phyloP scores from a whole-genome alignment of 805 yeast species.

The Candida tallmaniae region DNA sequence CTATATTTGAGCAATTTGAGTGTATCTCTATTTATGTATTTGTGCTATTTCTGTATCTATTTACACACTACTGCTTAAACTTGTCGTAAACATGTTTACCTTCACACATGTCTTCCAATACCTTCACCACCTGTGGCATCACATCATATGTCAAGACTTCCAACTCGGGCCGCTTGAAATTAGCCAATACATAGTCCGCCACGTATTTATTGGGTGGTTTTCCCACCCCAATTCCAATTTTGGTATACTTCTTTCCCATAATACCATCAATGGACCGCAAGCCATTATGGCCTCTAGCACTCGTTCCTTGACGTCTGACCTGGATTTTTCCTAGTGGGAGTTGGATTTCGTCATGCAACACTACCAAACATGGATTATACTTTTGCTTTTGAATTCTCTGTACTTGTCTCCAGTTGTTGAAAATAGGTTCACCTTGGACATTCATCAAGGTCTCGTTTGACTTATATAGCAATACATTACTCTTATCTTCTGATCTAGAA shows the following conservation, averaged over 20 bases:
- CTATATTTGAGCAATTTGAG: no score
- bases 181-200: conserved; percentile 63
- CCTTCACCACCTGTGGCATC: conserved; percentile 23
- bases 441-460: conserved; percentile 67
- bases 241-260: conserved; percentile 52
- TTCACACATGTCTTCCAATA: conserved; percentile 1
- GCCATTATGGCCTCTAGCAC: conserved; percentile 85
- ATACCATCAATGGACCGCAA: conserved; percentile 50
- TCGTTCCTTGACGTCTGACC: conserved; percentile 53
- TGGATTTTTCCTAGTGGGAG: conserved; percentile 62
- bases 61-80: background rate
- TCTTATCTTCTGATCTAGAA: conserved; percentile 13
- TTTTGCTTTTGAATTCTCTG: conserved; percentile 15
- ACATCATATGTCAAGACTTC: conserved; percentile 35
- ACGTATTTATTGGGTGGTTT: conserved; percentile 45
- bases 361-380: conserved; percentile 40
- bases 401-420: conserved; percentile 43
- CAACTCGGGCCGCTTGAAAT: conserved; percentile 44
- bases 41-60: background rate
- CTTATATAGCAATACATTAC: conserved; percentile 39
- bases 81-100: conserved; percentile 4
- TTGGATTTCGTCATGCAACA: conserved; percentile 78
- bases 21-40: no score
- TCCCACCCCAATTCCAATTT: conserved; percentile 76
- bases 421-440: conserved; percentile 55